Conservation (phyloP, 2,329 filamentous ascomycete genomes). For the Fusarium phyllophilum region DNA sequence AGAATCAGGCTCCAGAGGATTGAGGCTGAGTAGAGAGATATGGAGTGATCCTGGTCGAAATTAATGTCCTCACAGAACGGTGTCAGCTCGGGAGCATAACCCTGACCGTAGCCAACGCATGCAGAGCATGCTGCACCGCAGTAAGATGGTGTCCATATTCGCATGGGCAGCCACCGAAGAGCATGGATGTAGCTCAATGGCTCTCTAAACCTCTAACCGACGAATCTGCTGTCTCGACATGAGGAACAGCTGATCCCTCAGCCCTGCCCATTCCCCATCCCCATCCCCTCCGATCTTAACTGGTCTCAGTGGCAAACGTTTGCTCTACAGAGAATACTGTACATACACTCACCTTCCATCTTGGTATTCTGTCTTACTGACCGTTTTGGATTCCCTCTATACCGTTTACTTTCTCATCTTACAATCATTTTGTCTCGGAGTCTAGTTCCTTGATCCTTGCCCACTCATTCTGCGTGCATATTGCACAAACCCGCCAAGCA, state of each 20-base stretch:
- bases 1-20: constrained; percentile 7
- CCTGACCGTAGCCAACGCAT: constrained; percentile 21
- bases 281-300: constrained; percentile 8
- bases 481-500: constrained; percentile 8
- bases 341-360: neutral
- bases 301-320: constrained; percentile 23
- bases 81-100: constrained; percentile 20
- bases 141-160: constrained; percentile 24
- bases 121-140: constrained; percentile 20
- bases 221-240: constrained; percentile 10
- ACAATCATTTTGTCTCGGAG: neutral
- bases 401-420: constrained; percentile 1
- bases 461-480: neutral
- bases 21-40: constrained; percentile 31
- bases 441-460: constrained; percentile 11
- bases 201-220: neutral
- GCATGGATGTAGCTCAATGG: constrained; percentile 15
- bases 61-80: constrained; percentile 1
- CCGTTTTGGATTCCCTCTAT: constrained; percentile 15
- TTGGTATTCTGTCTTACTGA: constrained; percentile 12
- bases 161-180: constrained; percentile 1
- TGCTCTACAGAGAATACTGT: constrained; percentile 6
- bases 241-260: constrained; percentile 39
- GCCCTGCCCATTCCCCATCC: constrained; percentile 29
- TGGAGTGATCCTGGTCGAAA: constrained; percentile 7